Conservation (phyloP, 208 protist genomes). For the Acanthamoeba lenticulata region DNA sequence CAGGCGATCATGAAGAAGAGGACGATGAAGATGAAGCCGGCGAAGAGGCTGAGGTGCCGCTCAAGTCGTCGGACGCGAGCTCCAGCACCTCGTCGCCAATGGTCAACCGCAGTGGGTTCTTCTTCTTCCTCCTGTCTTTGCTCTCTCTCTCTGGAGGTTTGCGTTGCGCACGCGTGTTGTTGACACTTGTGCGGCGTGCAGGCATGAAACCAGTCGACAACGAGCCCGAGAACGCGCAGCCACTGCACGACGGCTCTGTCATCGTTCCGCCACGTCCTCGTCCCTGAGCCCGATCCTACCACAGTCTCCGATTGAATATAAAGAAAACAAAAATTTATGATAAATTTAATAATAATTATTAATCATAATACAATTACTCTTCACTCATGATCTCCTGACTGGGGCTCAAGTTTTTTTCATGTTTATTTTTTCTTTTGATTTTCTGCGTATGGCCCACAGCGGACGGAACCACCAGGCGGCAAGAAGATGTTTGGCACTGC, state of each 20-base stretch:
- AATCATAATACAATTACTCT: too few species aligned
- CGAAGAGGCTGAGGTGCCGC: not conserved
- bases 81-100: not conserved
- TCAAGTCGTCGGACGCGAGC: not conserved
- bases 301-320: too few species aligned
- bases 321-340: not conserved
- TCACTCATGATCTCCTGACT: too few species aligned
- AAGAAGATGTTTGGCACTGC: too few species aligned
- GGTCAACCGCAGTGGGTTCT: not conserved
- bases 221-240: not conserved
- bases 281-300: not conserved
- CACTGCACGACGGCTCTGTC: not conserved
- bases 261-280: not conserved
- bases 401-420: too few species aligned
- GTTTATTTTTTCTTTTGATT: too few species aligned
- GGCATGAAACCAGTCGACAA: not conserved
- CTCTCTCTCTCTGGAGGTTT: not conserved
- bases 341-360: not conserved
- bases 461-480: too few species aligned
- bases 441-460: too few species aligned
- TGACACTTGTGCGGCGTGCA: not conserved
- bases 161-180: not conserved
- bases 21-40: not conserved
- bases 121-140: too few species aligned
- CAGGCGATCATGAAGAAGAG: not conserved